Conservation (phyloP, 345 rosid species). For the Lepidium didymum region DNA sequence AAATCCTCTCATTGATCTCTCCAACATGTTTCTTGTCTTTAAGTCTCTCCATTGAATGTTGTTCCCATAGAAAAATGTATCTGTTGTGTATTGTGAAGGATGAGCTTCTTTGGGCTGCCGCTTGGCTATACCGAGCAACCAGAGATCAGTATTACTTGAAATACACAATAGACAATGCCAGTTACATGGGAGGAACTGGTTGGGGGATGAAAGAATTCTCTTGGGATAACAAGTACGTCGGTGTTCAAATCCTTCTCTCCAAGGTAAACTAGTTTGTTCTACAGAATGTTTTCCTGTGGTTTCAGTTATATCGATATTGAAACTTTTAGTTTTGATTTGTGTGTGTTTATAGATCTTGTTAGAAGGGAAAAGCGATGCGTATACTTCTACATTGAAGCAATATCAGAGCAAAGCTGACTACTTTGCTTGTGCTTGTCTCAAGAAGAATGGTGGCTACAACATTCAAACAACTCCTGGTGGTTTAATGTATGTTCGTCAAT, state of each 20-base stretch:
- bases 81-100: constrained; percentile 35
- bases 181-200: constrained; percentile 82
- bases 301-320: constrained; percentile 1
- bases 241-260: constrained; percentile 70
- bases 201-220: constrained; percentile 86
- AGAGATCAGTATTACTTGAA: constrained; percentile 60
- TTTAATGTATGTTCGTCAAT: constrained; percentile 59
- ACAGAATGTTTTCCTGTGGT: not conserved
- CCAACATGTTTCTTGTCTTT: not conserved
- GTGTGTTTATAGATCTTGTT: constrained; percentile 39
- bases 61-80: not conserved
- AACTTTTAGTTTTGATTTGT: not conserved
- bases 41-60: not conserved
- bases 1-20: not conserved
- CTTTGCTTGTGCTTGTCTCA: constrained; percentile 75
- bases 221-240: constrained; percentile 94
- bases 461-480: constrained; percentile 69
- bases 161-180: constrained; percentile 60
- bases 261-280: constrained; percentile 37
- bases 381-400: constrained; percentile 42
- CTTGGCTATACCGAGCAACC: constrained; percentile 69
- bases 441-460: constrained; percentile 71
- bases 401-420: constrained; percentile 74
- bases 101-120: constrained; percentile 78
- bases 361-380: constrained; percentile 45